Base-by-base conservation (phyloP, 805 yeast genomes). In the Sugiyamaella chiloensis region DNA sequence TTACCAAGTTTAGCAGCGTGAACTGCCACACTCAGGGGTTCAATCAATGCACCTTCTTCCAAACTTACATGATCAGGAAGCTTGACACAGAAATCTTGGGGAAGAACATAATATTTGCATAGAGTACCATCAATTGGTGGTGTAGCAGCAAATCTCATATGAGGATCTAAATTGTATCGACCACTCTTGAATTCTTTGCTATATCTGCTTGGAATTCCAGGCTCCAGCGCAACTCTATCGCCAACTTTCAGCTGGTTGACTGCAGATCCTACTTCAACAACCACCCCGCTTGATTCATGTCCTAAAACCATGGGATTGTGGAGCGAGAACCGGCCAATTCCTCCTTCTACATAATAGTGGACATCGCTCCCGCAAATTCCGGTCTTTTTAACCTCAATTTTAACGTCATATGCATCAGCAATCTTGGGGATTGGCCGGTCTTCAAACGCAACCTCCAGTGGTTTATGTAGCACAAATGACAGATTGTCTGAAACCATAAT, bases 121-220 rank as follows among this genome's bases (percentile, higher is more conserved):
- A 88, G 71, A 5, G 96, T 88, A 47, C 91, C 95, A 60, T 85
- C 90, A 51, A 78, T 73, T 46, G 89, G 90, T 5, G 96, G 96
- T n/a, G 96, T 86, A 29, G 96, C 96, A 24, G 96, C 96, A 70
- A 88, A 88, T n/a, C 73, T 76, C 95, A 88, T 86, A 53, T 81
- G 79, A 8, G 95, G 95, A 62, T 93, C 85, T 60, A 87, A 70
- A 64, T 88, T 87, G 72, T 88, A 88, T 44, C 76, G 71, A 24
- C 96, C 96, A 21, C 79, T 68, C 67, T 85, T 85, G 69, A 83
- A 85, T 60, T 79, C 90, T 46, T 82, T 79, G 35, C 86, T 78
- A 62, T 74, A 77, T 64, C 96, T 74, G 46, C 88, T 80, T 11
- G 96, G 96, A 49, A 85, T 71, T 57, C 96, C 96, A 2, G 96